Evolutionary conservation across 2,329 filamentous ascomycete genomes (phyloP), one percentile per base, ranked within the genome.

Genomic region (Alternaria panax): DNA sequence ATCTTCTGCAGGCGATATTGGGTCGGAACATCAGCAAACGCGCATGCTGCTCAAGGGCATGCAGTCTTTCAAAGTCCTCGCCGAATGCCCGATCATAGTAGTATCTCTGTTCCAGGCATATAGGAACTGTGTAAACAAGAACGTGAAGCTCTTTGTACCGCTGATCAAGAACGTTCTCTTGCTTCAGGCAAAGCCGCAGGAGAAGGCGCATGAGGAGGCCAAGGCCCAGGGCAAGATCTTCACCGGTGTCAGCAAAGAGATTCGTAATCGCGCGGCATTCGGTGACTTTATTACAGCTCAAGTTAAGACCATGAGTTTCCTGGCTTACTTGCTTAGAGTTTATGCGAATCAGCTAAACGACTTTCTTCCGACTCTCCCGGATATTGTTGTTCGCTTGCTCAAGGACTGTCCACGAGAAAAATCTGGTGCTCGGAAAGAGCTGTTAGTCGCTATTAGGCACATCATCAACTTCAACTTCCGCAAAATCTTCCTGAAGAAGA

Each of bases 381-480:
- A 91, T 32, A 94, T 98, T 36, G 92, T 98, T 3, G 92, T 99
- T 7, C 88, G 95, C 6, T 81, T 99, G 45, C 83, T 99, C 45
- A 92, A 96, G 73, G 95, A 99, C 74, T 98, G 95, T 60, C 95
- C 95, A 0, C 85, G 94, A 50, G 95, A 98, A 79, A 97, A 97
- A 74, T 97, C 94, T 0, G 90, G 91, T 3, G 92, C 94, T 1
- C 87, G 96, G 18, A 99, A 99, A 76, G 95, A 99, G 78, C 84
- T 99, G 20, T 82, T 99, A 42, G 95, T 99, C 52, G 96, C 95
- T 0, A 97, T 99, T 59, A 87, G 96, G 22, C 96, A 99, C 74
- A 97, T 99, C 69, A 97, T 99, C 78, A 99, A 98, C 80, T 98
- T 98, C 80, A 98, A 98, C 75, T 98, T 97, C 70, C 85, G 95